These are phyloP conservation scores for Saksenaea oblongispora DNA, from an alignment of 371 early-diverging fungal genomes.

Conservation along the genomic window DNA sequence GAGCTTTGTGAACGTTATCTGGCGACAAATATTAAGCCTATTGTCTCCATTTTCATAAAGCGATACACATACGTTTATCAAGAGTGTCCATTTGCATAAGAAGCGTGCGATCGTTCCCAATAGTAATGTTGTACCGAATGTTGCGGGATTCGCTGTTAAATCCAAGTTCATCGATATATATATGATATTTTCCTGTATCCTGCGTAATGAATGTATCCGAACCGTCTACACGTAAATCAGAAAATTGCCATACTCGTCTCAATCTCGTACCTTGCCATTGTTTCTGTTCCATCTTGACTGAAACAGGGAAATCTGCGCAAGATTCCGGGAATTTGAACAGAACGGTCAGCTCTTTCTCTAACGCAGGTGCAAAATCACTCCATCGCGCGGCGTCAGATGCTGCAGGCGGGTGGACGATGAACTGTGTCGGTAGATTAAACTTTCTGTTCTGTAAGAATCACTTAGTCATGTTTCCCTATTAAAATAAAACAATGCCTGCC, in stretches of 20 bases:
- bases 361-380: background rate
- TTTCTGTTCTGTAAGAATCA: conserved; percentile 1
- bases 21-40: background rate
- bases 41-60: background rate
- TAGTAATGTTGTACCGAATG: conserved; percentile 6
- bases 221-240: too few species aligned
- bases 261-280: background rate
- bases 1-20: conserved; percentile 10
- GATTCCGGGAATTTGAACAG: background rate
- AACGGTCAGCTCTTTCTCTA: background rate
- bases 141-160: background rate
- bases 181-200: conserved; percentile 7
- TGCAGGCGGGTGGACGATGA: conserved; percentile 9
- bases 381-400: background rate
- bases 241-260: too few species aligned
- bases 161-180: conserved; percentile 14
- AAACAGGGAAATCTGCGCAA: background rate
- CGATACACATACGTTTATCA: background rate
- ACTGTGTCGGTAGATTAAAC: conserved; percentile 10
- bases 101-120: conserved; percentile 31
- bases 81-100: conserved; percentile 9
- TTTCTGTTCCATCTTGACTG: background rate
- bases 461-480: background rate
- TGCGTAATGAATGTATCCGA: too few species aligned
- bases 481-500: conserved; percentile 26